phyloP scores from a whole-genome alignment of 2,329 filamentous ascomycete genomes.

The Aschersonia sp. region DNA sequence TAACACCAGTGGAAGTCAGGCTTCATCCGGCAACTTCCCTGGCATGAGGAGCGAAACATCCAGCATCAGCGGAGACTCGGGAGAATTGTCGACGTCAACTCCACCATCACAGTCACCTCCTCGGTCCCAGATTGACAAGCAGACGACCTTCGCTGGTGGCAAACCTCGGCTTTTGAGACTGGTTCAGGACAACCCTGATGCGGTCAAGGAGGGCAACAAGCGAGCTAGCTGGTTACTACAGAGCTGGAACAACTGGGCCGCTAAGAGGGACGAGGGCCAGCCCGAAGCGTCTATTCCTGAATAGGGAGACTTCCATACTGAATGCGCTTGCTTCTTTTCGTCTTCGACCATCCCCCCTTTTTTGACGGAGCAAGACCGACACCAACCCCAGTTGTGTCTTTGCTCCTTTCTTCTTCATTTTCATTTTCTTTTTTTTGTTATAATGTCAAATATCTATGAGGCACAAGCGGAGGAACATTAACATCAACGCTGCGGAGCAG shows the following conservation, averaged over 20 bases:
- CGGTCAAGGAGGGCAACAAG: slow-evolving; percentile 35
- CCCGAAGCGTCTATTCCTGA: slow-evolving; percentile 15
- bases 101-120: slow-evolving; percentile 40
- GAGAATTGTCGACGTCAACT: slow-evolving; percentile 28
- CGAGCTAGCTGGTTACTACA: slow-evolving; percentile 48
- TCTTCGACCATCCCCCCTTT: not conserved
- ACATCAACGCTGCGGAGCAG: not conserved
- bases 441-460: not conserved
- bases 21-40: slow-evolving; percentile 50
- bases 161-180: slow-evolving; percentile 77
- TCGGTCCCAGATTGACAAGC: slow-evolving; percentile 34
- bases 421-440: not conserved
- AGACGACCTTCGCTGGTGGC: slow-evolving; percentile 44
- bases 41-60: slow-evolving; percentile 54
- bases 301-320: slow-evolving; percentile 6
- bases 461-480: not conserved
- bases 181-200: slow-evolving; percentile 61
- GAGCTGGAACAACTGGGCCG: slow-evolving; percentile 34
- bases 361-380: not conserved
- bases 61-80: slow-evolving; percentile 55
- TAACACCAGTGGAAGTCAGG: slow-evolving; percentile 33
- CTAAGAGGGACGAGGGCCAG: slow-evolving; percentile 32
- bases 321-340: not conserved
- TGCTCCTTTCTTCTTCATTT: not conserved
- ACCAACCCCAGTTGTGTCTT: not conserved